A percentile compares a stretch with the other conserved stretches of the same genome.
Evolutionary conservation across 2,329 filamentous ascomycete species (phyloP).

Genomic region (Sporothrix dimorphospora): DNA sequence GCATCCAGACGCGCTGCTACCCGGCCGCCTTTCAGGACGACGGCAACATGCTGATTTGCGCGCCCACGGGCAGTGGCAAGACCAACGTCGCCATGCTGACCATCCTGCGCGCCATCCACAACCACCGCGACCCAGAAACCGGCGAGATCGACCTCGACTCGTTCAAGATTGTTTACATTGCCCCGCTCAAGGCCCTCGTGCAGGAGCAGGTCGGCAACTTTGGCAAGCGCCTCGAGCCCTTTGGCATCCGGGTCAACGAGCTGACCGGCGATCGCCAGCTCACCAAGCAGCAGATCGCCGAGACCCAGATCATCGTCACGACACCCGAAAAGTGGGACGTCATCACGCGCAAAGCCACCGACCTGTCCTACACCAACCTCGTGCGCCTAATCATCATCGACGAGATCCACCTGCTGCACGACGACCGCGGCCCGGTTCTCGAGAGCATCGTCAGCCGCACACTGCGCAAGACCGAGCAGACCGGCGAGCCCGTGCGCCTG

Average conservation of each 20-base stretch:
- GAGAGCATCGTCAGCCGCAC: constrained; percentile 97
- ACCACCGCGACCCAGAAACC: constrained; percentile 83
- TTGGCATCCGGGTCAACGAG: constrained; percentile 91
- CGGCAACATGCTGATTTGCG: constrained; percentile 97
- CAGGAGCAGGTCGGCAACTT: constrained; percentile 99
- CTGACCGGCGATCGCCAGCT: constrained; percentile 96
- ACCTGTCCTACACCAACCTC: constrained; percentile 95
- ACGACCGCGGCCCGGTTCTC: constrained; percentile 93
- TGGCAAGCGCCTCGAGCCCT: constrained; percentile 84
- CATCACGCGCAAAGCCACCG: constrained; percentile 95
- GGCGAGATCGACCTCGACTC: constrained; percentile 95
- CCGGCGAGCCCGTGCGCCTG: constrained; percentile 87
- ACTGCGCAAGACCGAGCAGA: constrained; percentile 90
- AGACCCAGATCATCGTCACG: constrained; percentile 97
- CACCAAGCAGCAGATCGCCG: constrained; percentile 96
- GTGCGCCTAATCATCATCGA: constrained; percentile 96
- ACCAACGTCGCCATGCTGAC: constrained; percentile 98
- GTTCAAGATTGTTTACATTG: constrained; percentile 99
- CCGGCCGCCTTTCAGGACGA: constrained; percentile 90
- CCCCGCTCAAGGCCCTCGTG: constrained; percentile 90
- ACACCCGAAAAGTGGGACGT: constrained; percentile 99
- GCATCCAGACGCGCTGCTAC: constrained; percentile 93
- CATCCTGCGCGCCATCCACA: constrained; percentile 94
- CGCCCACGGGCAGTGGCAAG: constrained; percentile 95
- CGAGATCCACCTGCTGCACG: constrained; percentile 95